Evolutionary conservation across 2,329 filamentous ascomycete genomes (phyloP), one percentile per base, ranked within the genome.

Genomic region (Cercospora sesami): DNA sequence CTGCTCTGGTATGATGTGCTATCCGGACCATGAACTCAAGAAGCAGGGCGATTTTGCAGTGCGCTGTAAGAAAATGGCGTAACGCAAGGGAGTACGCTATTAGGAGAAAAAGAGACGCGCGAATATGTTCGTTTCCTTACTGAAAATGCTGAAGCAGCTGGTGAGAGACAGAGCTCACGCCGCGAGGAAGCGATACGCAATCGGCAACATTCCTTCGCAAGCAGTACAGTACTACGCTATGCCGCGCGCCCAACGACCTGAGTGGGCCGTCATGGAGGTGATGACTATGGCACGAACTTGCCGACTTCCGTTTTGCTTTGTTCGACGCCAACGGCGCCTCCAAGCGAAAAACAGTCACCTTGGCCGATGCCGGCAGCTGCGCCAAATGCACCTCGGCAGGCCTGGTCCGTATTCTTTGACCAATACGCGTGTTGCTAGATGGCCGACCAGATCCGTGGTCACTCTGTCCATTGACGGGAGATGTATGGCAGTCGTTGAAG

Each of bases 281-380:
- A 31, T 33, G 55, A 33, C 28, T 58, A 31, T 33, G 14, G 26
- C 55, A 36, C 30, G 10, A 36, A 36, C 8, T 36, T 59, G 55
- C 55, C 55, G 55, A 33, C 55, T 59, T 59, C 55, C 55, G 55
- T 23, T 36, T 59, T 59, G 55, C 55, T 59, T 59, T 28, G 16
- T 59, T 23, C 18, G 30, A 16, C 55, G 28, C 30, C 55, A 36
- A 36, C 31, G 28, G 18, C 55, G 28, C 28, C 30, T 59, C 55
- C 23, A 55, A 59, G 55, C 28, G 55, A 36, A 18, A 23, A 21
- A 8, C 28, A 33, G 55, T 31, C 55, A 59, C 30, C 28, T 18
- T 28, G 55, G 55, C 68, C 53, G 65, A 69, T 30, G 63, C 63
- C 62, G 65, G 67, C 31, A 66, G 33, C 55, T 59, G 31, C n/a